Evolutionary conservation across 129 eudicot genomes (phyloP).

Genomic region (Arctium minus): DNA sequence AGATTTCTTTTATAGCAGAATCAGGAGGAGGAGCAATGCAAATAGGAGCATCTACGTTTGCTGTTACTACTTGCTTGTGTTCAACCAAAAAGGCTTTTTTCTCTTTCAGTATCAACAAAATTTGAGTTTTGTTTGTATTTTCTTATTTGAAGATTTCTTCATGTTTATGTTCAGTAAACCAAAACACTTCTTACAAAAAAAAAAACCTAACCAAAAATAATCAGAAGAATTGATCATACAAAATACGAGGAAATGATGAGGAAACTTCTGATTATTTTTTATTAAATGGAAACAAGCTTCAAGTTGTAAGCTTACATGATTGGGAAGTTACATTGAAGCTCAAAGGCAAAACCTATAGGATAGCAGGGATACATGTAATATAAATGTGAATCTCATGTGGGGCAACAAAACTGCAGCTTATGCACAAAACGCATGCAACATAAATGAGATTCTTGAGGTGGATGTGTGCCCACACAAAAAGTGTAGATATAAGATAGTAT

Average conservation of each 20-base stretch:
- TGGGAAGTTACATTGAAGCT: neutral
- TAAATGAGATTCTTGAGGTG: neutral
- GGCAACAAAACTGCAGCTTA: neutral
- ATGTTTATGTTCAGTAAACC: neutral
- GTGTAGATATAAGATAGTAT: too few species aligned
- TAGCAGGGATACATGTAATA: neutral
- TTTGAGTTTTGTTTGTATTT: too few species aligned
- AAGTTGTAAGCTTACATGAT: neutral
- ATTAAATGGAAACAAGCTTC: neutral
- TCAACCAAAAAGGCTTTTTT: too few species aligned
- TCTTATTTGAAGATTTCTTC: neutral
- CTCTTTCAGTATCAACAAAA: too few species aligned
- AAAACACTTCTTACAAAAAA: neutral
- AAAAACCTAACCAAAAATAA: too few species aligned
- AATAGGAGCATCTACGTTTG: too few species aligned
- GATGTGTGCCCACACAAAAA: neutral
- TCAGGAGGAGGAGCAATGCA: too few species aligned
- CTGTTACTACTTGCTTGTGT: too few species aligned
- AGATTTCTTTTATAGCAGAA: too few species aligned
- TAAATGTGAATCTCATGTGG: neutral
- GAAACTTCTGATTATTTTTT: too few species aligned
- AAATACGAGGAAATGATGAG: neutral
- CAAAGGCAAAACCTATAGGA: neutral
- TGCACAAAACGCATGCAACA: neutral
- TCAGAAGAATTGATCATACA: neutral